Evolutionary conservation across 768 basidiomycete species (phyloP).

Genomic region (Hebeloma cylindrosporum): DNA sequence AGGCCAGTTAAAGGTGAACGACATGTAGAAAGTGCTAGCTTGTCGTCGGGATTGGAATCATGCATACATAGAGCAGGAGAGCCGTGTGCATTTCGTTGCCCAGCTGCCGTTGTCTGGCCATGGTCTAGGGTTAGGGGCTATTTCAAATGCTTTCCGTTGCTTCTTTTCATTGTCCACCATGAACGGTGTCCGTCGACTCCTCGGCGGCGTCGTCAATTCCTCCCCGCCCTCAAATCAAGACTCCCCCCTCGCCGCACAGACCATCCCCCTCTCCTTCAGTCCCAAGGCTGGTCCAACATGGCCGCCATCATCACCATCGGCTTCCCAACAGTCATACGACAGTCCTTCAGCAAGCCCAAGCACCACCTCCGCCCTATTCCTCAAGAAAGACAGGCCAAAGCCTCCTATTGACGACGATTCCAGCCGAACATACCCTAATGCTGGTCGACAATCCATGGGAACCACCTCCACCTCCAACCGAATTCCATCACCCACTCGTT

Average conservation of each 20-base stretch:
- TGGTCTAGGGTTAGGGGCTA: constrained; percentile 22
- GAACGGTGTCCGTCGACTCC: constrained; percentile 73
- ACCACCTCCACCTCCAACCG: no score
- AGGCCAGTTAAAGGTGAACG: constrained; percentile 95
- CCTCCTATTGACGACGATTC: constrained; percentile 22
- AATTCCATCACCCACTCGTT: constrained; percentile 16
- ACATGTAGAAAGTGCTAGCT: constrained; percentile 50
- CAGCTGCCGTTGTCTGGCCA: no score
- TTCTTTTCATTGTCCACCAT: constrained; percentile 34
- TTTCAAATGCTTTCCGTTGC: background rate
- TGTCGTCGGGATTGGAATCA: no score
- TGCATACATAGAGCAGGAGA: no score
- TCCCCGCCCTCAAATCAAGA: constrained; percentile 28
- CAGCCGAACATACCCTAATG: constrained; percentile 26
- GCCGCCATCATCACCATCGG: constrained; percentile 45
- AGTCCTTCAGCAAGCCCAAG: constrained; percentile 33
- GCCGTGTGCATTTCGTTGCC: no score
- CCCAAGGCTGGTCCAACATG: constrained; percentile 41
- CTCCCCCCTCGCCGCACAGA: constrained; percentile 20
- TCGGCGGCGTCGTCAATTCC: constrained; percentile 41
- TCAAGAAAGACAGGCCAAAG: constrained; percentile 53
- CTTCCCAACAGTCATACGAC: constrained; percentile 20
- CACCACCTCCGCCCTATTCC: constrained; percentile 43
- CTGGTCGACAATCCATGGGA: constrained; percentile 21
- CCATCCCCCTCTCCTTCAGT: constrained; percentile 14